A percentile compares a stretch with the other conserved stretches of the same genome.
phyloP scores from a whole-genome alignment of 2,329 filamentous ascomycete genomes.

The Penicillium freii region DNA sequence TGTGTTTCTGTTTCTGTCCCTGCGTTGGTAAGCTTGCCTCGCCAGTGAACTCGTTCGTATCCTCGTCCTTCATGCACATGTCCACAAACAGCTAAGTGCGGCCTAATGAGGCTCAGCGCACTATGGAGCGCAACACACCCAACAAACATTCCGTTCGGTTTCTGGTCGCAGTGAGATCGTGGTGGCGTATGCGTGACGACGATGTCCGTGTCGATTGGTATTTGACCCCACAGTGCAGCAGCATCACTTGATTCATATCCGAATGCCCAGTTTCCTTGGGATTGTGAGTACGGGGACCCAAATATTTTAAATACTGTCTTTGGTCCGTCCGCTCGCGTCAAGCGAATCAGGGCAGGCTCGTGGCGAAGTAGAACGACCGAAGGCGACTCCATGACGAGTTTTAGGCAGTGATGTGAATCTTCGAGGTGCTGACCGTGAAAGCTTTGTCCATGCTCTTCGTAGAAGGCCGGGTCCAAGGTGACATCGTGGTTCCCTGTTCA shows the following conservation, averaged over 20 bases:
- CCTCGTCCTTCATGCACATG: constrained; percentile 59
- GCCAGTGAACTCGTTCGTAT: constrained; percentile 53
- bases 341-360: constrained; percentile 43
- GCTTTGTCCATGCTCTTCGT: constrained; percentile 38
- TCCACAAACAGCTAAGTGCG: constrained; percentile 56
- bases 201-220: constrained; percentile 53
- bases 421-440: constrained; percentile 50
- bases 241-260: constrained; percentile 50
- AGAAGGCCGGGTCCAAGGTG: constrained; percentile 53
- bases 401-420: constrained; percentile 45
- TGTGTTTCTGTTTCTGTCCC: neutral
- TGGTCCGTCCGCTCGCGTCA: constrained; percentile 48
- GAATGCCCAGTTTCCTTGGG: constrained; percentile 53
- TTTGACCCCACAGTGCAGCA: constrained; percentile 48
- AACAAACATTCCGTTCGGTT: constrained; percentile 28
- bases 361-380: constrained; percentile 55
- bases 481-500: constrained; percentile 58
- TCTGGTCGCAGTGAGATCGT: constrained; percentile 49
- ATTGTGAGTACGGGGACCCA: constrained; percentile 56
- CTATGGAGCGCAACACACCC: constrained; percentile 52
- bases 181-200: constrained; percentile 59
- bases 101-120: constrained; percentile 48
- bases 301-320: constrained; percentile 55
- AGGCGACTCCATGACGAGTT: constrained; percentile 40
- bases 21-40: neutral